These are phyloP conservation scores for Noccaea bulbosa DNA, from an alignment of 345 rosid genomes.

Conservation along the genomic window DNA sequence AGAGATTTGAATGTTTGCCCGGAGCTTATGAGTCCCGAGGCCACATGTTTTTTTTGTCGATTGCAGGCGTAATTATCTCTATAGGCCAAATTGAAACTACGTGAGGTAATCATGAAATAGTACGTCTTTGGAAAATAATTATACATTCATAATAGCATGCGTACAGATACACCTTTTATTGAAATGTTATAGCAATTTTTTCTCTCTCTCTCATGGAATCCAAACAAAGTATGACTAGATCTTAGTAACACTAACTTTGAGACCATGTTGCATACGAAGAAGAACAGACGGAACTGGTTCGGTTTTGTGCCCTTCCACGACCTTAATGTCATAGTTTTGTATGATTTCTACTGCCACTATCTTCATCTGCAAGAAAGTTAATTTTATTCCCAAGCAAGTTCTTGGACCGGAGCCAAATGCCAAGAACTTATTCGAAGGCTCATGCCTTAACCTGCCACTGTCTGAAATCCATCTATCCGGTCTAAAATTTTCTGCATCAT, in stretches of 20 bases:
- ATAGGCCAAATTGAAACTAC: no score
- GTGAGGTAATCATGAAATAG: no score
- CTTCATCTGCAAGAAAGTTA: constrained; percentile 57
- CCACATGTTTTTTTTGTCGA: no score
- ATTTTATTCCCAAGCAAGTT: constrained; percentile 54
- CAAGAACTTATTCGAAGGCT: constrained; percentile 55
- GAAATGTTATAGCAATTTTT: not conserved
- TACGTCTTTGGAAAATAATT: no score
- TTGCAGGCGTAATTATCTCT: no score
- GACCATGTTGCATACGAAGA: constrained; percentile 52
- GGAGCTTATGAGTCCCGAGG: no score
- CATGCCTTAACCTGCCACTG: constrained; percentile 28
- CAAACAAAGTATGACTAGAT: constrained; percentile 10
- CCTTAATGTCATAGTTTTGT: constrained; percentile 44
- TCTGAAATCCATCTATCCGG: constrained; percentile 46
- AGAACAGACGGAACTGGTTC: constrained; percentile 39
- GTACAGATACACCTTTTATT: not conserved
- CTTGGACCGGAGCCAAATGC: constrained; percentile 61
- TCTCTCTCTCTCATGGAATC: not conserved
- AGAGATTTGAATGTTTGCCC: no score
- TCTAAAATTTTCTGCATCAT: constrained; percentile 40
- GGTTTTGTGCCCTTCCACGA: constrained; percentile 43
- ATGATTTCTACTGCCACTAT: constrained; percentile 42
- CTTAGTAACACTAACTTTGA: constrained; percentile 39
- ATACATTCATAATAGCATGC: not conserved